These are phyloP conservation scores for Corymbia citriodora DNA, from an alignment of 441 rosid species.

Conservation along the genomic window DNA sequence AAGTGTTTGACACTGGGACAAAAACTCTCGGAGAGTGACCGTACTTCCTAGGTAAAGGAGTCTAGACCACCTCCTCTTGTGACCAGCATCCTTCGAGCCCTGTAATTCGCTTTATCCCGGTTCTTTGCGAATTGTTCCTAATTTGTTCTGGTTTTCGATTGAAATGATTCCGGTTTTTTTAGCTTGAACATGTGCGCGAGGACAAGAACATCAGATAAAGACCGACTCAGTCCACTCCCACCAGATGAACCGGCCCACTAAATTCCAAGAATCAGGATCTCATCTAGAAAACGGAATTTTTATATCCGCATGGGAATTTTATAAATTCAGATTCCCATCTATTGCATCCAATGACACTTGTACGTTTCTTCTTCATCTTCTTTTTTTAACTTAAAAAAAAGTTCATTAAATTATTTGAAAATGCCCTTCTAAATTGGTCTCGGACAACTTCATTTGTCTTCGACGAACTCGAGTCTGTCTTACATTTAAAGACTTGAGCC, in stretches of 20 bases:
- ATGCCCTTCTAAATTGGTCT: not conserved
- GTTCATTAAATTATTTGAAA: not conserved
- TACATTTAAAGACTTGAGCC: not conserved
- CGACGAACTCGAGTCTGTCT: not conserved
- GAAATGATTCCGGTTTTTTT: not conserved
- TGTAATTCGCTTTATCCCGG: not conserved
- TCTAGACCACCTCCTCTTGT: not conserved
- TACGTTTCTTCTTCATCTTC: not conserved
- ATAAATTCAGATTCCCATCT: not conserved
- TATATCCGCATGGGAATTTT: not conserved
- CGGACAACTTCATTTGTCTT: not conserved
- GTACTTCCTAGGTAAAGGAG: not conserved
- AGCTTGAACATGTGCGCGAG: not conserved
- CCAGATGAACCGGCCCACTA: not conserved
- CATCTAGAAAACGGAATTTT: not conserved
- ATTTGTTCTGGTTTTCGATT: not conserved
- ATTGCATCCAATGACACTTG: not conserved
- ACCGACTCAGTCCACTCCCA: not conserved
- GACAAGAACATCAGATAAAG: not conserved
- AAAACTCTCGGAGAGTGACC: no score
- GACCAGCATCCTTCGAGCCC: not conserved
- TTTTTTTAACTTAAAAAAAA: accelerated
- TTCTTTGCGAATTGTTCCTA: not conserved
- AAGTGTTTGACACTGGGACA: no score
- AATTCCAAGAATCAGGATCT: not conserved